These are phyloP conservation scores for Candida smagusa DNA, from an alignment of 1,139 yeast genomes.

Conservation along the genomic window DNA sequence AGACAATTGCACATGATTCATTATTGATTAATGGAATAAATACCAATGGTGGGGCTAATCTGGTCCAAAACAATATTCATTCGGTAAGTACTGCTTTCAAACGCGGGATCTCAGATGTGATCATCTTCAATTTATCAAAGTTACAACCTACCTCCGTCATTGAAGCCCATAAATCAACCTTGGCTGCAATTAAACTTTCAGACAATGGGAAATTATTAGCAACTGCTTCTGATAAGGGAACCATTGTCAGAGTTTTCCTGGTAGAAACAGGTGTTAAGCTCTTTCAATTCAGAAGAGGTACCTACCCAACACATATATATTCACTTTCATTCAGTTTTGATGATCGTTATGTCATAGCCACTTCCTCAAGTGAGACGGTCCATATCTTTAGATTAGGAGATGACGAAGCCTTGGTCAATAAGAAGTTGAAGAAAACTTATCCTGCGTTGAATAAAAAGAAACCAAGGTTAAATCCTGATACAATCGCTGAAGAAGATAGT, in stretches of 20 bases:
- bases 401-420: conserved; percentile 49
- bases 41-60: conserved; percentile 45
- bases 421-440: conserved; percentile 25
- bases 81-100: conserved; percentile 47
- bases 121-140: conserved; percentile 72
- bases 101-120: conserved; percentile 75
- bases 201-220: conserved; percentile 81
- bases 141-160: conserved; percentile 85
- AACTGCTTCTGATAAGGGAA: conserved; percentile 94
- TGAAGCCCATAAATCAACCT: conserved; percentile 86
- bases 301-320: conserved; percentile 87
- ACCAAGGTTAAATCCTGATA: conserved; percentile 20
- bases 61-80: conserved; percentile 40
- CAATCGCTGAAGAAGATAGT: conserved; percentile 29
- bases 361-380: conserved; percentile 89
- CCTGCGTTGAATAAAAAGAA: conserved; percentile 5
- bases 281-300: conserved; percentile 90
- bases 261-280: conserved; percentile 79
- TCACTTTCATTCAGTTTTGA: conserved; percentile 78
- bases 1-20: conserved; percentile 44
- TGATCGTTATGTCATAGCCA: conserved; percentile 72
- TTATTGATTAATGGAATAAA: conserved; percentile 41
- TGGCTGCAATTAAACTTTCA: conserved; percentile 77
- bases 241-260: conserved; percentile 84
- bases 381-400: conserved; percentile 79